Conservation (phyloP, 1,284 basidiomycete species). For the Pseudozyma flocculosa region DNA sequence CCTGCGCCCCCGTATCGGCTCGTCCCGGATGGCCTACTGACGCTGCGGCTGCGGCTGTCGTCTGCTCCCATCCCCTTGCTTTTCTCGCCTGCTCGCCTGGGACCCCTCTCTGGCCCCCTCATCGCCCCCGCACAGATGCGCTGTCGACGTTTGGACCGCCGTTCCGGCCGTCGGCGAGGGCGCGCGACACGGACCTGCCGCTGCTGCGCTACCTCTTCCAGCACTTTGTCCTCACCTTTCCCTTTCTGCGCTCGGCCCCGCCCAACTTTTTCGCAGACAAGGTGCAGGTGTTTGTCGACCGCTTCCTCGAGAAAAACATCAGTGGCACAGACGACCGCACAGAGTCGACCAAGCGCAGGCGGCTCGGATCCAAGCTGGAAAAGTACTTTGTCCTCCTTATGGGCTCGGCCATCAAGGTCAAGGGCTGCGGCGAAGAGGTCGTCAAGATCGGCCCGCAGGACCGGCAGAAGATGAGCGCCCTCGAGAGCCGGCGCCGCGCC, state of each 20-base stretch:
- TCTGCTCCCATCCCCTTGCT: too few relatives aligned
- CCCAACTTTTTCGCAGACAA: conserved; percentile 56
- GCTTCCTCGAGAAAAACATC: conserved; percentile 52
- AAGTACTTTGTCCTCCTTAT: conserved; percentile 47
- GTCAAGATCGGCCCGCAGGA: conserved; percentile 49
- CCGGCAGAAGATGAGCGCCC: conserved; percentile 30
- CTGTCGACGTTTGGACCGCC: conserved; percentile 56
- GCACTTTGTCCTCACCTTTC: conserved; percentile 56
- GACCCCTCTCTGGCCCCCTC: too few relatives aligned
- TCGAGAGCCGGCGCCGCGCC: conserved; percentile 43
- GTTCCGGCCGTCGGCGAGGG: conserved; percentile 39
- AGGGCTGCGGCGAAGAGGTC: conserved; percentile 44
- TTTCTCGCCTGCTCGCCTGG: too few relatives aligned
- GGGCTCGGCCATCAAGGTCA: conserved; percentile 46
- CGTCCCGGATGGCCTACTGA: too few relatives aligned
- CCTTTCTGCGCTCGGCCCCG: conserved; percentile 52
- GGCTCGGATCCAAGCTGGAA: conserved; percentile 36
- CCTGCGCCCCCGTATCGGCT: too few relatives aligned
- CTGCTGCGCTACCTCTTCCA: conserved; percentile 54
- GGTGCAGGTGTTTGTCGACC: conserved; percentile 54
- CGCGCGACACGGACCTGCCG: conserved; percentile 40
- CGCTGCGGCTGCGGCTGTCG: background rate
- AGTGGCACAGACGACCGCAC: conserved; percentile 41
- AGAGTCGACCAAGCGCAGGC: conserved; percentile 42
- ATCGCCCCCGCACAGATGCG: conserved; percentile 22